Base-by-base conservation (phyloP, 805 yeast species). In the Nakazawaea ambrosiae region DNA sequence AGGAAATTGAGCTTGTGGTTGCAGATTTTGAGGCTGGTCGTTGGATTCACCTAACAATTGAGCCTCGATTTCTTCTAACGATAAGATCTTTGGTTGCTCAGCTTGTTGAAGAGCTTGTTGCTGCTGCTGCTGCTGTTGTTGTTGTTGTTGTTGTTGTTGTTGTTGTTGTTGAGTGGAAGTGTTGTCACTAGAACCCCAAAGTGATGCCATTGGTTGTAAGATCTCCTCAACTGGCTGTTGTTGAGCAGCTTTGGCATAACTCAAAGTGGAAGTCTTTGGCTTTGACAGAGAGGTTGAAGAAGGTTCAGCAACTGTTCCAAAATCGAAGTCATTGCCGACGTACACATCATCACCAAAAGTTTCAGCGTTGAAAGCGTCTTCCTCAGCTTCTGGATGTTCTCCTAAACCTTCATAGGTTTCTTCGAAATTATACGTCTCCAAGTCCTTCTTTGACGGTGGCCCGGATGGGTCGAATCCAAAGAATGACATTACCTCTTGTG, bases 51-150 rank as follows among this genome's bases (percentile, higher is more conserved):
- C 65, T 42, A 78, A 64, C 53, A 81, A 65, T 49, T 78, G 86
- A 7, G 95, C 86, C 60, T 88, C 96, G 46, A 88, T 73, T 49
- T 88, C 94, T 54, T 83, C 90, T 55, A 86, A 65, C 9, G 95
- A 81, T 48, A 83, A 59, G 17, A 81, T 68, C 48, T 70, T 71
- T 47, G 66, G 65, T 36, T 46, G n/a, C n/a, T n/a, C n/a, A n/a
- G n/a, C n/a, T n/a, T n/a, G n/a, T n/a, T n/a, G n/a, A n/a, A n/a
- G n/a, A n/a, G n/a, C n/a, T n/a, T n/a, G n/a, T n/a, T n/a, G 48
- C 16, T 43, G 48, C 16, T 51, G 30, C 31, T 17, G 43, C 20
- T 33, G 41, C 16, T 33, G 46, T 28, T 23, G 50, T 31, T 31
- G 40, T 34, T 26, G 46, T 32, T 41, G 48, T 28, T 24, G 22